phyloP scores from a whole-genome alignment of 805 yeast genomes.

The Saccharomyces mikatae region DNA sequence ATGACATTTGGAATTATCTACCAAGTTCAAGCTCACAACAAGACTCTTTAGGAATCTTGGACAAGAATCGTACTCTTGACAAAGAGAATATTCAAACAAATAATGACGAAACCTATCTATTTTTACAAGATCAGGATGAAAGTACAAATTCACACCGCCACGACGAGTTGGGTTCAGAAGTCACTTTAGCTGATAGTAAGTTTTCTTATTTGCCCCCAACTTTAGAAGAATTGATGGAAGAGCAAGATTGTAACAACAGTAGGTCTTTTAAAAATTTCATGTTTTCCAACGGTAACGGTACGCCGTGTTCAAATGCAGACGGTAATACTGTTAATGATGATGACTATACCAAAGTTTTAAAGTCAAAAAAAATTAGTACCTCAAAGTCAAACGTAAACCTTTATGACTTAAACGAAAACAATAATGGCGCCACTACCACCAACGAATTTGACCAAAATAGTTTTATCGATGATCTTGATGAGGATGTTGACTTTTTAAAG shows the following conservation, averaged over 20 bases:
- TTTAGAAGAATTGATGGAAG: slow-evolving; percentile 29
- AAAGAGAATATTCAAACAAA: neutral
- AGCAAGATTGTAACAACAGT: slow-evolving; percentile 15
- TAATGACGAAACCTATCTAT: neutral
- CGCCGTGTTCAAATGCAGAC: neutral
- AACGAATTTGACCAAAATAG: neutral
- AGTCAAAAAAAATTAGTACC: neutral
- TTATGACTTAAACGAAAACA: slow-evolving; percentile 1
- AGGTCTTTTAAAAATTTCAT: slow-evolving; percentile 3
- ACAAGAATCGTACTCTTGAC: neutral
- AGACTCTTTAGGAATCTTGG: neutral
- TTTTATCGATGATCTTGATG: slow-evolving; percentile 8
- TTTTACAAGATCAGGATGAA: neutral
- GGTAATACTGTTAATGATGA: slow-evolving; percentile 1
- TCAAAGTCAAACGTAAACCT: neutral
- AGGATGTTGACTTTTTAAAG: slow-evolving; percentile 13
- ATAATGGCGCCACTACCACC: slow-evolving; percentile 2
- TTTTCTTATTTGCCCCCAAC: slow-evolving; percentile 24
- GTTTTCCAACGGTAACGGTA: neutral
- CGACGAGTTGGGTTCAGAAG: neutral
- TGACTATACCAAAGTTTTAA: slow-evolving; percentile 2
- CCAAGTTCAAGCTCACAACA: neutral
- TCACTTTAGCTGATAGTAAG: neutral
- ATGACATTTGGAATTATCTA: neutral
- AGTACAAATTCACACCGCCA: neutral